These are phyloP conservation scores for Penicillium crustosum DNA, from an alignment of 2,329 filamentous ascomycete genomes.

Conservation along the genomic window DNA sequence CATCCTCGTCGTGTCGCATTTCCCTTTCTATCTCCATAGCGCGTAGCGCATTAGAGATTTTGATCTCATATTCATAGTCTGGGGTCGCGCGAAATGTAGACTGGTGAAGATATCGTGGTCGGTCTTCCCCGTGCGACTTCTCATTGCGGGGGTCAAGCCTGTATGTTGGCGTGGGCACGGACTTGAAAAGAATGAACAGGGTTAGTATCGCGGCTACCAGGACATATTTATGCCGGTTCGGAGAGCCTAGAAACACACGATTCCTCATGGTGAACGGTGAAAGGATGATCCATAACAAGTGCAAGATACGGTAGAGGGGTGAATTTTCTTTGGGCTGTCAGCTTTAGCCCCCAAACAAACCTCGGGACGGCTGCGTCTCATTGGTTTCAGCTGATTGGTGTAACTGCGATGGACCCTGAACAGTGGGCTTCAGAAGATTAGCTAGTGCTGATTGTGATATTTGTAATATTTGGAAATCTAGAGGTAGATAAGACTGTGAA, in stretches of 20 bases:
- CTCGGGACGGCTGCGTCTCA: background rate
- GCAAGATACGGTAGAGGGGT: background rate
- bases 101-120: constrained; percentile 29
- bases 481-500: too few relatives aligned
- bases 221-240: constrained; percentile 8
- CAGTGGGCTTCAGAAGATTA: background rate
- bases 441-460: too few relatives aligned
- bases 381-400: background rate
- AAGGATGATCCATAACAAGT: background rate
- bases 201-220: constrained; percentile 6
- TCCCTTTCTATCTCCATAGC: constrained; percentile 24
- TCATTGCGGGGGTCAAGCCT: constrained; percentile 1
- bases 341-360: background rate
- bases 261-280: constrained; percentile 11
- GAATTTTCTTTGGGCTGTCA: background rate
- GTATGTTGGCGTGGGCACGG: constrained; percentile 10
- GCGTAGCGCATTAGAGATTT: constrained; percentile 25
- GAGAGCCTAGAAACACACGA: constrained; percentile 6
- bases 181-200: constrained; percentile 11
- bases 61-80: constrained; percentile 30
- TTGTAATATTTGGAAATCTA: too few relatives aligned
- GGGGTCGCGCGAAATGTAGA: constrained; percentile 32
- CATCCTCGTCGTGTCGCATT: constrained; percentile 9
- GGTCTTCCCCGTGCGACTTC: constrained; percentile 3
- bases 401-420: background rate